Conservation (phyloP, 2,329 filamentous ascomycete species). For the Xylaria sp. region DNA sequence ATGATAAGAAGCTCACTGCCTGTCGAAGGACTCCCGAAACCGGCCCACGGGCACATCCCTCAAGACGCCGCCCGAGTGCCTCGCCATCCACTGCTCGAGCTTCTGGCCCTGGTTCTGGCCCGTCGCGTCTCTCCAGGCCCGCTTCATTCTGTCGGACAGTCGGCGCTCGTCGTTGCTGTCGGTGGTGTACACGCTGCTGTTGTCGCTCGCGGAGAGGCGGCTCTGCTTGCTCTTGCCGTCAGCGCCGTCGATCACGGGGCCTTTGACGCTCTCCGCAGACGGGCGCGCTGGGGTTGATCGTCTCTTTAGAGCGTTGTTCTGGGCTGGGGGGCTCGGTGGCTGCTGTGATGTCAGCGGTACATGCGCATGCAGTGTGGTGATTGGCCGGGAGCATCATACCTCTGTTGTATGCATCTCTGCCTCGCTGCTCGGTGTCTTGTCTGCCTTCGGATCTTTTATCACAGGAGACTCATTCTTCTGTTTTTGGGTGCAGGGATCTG, state of each 20-base stretch:
- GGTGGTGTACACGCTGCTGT: conserved; percentile 3
- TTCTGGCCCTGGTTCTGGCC: conserved; percentile 31
- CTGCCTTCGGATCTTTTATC: background rate
- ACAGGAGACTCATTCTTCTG: background rate
- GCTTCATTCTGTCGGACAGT: conserved; percentile 23
- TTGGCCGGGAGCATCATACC: conserved; percentile 12
- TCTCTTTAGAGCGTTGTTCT: conserved; percentile 6
- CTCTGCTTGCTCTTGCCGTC: conserved; percentile 5
- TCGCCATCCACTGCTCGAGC: conserved; percentile 37
- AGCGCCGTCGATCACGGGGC: background rate
- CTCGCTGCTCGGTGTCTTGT: background rate
- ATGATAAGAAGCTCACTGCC: background rate
- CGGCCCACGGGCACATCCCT: conserved; percentile 13
- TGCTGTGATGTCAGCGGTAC: conserved; percentile 1
- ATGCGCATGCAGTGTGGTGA: background rate
- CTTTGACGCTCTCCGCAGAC: conserved; percentile 12
- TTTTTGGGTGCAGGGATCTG: background rate
- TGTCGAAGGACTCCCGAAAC: background rate
- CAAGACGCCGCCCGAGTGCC: conserved; percentile 37
- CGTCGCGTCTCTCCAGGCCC: conserved; percentile 22
- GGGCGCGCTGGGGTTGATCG: background rate
- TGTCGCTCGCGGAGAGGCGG: background rate
- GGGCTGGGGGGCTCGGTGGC: background rate
- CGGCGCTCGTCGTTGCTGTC: conserved; percentile 15
- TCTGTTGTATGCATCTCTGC: conserved; percentile 4